Conservation (phyloP, 2,329 filamentous ascomycete genomes). For the Diaporthe vaccinii region DNA sequence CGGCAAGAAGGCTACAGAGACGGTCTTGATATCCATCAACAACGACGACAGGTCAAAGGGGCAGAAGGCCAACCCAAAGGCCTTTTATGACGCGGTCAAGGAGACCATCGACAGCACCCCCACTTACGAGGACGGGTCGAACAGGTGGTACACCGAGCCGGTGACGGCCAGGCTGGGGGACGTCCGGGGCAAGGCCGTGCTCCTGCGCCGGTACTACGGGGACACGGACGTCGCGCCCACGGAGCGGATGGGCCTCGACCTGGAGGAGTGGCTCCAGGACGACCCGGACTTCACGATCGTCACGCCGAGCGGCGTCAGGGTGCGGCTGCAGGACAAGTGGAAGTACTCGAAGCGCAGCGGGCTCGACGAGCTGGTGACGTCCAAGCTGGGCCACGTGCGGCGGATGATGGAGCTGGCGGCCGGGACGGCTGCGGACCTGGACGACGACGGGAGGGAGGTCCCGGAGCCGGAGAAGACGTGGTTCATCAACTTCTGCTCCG, state of each 20-base stretch:
- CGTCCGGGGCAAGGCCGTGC: slow-evolving; percentile 75
- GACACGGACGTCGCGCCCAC: slow-evolving; percentile 53
- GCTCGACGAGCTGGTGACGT: slow-evolving; percentile 54
- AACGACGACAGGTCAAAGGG: slow-evolving; percentile 74
- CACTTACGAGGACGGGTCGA: slow-evolving; percentile 47
- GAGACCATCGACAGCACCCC: slow-evolving; percentile 66
- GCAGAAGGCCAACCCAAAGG: slow-evolving; percentile 61
- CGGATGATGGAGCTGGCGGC: slow-evolving; percentile 53
- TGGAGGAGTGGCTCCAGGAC: slow-evolving; percentile 73
- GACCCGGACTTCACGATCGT: slow-evolving; percentile 68
- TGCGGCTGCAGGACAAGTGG: slow-evolving; percentile 64
- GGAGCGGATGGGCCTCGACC: slow-evolving; percentile 53
- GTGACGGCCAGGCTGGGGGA: slow-evolving; percentile 69
- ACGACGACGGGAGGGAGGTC: slow-evolving; percentile 20
- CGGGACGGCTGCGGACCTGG: slow-evolving; percentile 17
- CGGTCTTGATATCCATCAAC: slow-evolving; percentile 77
- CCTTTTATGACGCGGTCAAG: slow-evolving; percentile 59
- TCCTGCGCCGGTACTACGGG: slow-evolving; percentile 72
- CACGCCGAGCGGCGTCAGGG: slow-evolving; percentile 52
- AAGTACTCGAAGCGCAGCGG: slow-evolving; percentile 54
- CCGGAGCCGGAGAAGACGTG: slow-evolving; percentile 47
- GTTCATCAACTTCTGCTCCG: slow-evolving; percentile 60
- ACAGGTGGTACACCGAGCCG: slow-evolving; percentile 72
- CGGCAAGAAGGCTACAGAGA: slow-evolving; percentile 66
- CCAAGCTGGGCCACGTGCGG: slow-evolving; percentile 55